Base-by-base conservation (phyloP, 2,329 filamentous ascomycete species). In the Verticillium albo-atrum region DNA sequence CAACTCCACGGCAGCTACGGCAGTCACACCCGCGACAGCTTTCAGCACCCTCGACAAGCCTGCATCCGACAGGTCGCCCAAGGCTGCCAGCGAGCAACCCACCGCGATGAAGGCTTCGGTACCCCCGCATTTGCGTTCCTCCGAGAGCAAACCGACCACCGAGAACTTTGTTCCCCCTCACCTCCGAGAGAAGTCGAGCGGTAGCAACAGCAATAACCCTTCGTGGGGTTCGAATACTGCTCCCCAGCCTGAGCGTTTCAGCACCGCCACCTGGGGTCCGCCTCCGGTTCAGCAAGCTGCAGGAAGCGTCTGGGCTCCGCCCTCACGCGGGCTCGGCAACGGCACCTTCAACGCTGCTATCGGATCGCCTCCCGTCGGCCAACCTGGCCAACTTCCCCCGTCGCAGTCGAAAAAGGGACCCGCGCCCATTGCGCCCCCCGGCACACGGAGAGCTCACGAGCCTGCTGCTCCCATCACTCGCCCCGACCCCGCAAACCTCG, bases 261-360 rank as follows among this genome's bases (percentile, higher is more conserved):
- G 78, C 10, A 73, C 79, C 1, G 70, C 79, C 12, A 73, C 79
- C 1, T 87, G 85, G 84, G 75, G 75, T 28, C 68, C 75, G 28
- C 69, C 70, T 23, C 30, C 30, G 26, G 69, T 74, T 37, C 81
- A 80, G 54, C 74, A 77, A 52, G 63, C 76, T 12, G 71, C 79
- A 14, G 79, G 82, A 54, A 91, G 89, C 68, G 88, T 92, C 20
- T 93, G 90, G 90, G 89, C 89, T 51, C 88, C 87, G n/a, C 85
- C 85, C 58, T 87, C 90, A 64, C 82, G 87, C 58, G 87, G 85
- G 12, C 85, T 93, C 23, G 90, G 90, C 3, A 93, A 93, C 70
- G 90, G 90, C 51, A 91, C 89, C 0, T 93, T 93, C 67, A 86
- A 83, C 59, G 80, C 84, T 14, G 75, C 77, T 57, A 71, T 78